phyloP scores from a whole-genome alignment of 2,329 filamentous ascomycete species.

The Lachnellula hyalina region DNA sequence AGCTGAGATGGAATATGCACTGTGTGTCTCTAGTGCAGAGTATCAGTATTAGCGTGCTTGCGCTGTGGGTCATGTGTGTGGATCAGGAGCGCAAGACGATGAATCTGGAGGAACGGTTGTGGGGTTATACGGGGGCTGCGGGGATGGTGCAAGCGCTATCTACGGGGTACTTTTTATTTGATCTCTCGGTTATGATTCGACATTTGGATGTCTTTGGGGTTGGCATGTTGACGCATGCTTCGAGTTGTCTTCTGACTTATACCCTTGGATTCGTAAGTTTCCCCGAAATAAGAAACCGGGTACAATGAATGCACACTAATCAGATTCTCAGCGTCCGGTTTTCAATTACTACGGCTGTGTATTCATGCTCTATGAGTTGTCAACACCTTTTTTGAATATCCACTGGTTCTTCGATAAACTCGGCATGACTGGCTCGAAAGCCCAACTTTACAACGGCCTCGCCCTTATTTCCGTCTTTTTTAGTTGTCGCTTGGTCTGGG shows the following conservation, averaged over 20 bases:
- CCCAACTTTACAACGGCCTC: conserved; percentile 75
- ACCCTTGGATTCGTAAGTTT: conserved; percentile 69
- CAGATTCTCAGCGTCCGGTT: conserved; percentile 59
- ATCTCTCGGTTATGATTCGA: conserved; percentile 60
- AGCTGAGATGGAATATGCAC: conserved; percentile 76
- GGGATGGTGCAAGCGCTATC: conserved; percentile 71
- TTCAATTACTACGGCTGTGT: conserved; percentile 73
- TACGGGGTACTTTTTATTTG: conserved; percentile 77
- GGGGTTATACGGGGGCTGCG: conserved; percentile 68
- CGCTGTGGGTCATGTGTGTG: conserved; percentile 62
- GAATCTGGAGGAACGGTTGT: conserved; percentile 62
- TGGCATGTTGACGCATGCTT: conserved; percentile 56
- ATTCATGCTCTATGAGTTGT: conserved; percentile 82
- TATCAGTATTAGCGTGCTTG: conserved; percentile 60
- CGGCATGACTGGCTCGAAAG: conserved; percentile 64
- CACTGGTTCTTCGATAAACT: conserved; percentile 90
- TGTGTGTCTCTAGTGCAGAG: conserved; percentile 75
- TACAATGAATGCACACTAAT: too few relatives aligned
- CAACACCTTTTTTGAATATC: conserved; percentile 76
- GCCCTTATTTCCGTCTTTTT: conserved; percentile 68
- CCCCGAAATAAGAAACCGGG: not conserved
- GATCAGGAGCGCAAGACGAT: conserved; percentile 63
- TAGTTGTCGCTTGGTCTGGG: conserved; percentile 70
- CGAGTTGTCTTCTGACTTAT: conserved; percentile 62
- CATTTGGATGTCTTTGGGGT: conserved; percentile 68